Evolutionary conservation across 2,329 filamentous ascomycete genomes (phyloP), one percentile per base, ranked within the genome.

Genomic region (Trichoderma sp.): DNA sequence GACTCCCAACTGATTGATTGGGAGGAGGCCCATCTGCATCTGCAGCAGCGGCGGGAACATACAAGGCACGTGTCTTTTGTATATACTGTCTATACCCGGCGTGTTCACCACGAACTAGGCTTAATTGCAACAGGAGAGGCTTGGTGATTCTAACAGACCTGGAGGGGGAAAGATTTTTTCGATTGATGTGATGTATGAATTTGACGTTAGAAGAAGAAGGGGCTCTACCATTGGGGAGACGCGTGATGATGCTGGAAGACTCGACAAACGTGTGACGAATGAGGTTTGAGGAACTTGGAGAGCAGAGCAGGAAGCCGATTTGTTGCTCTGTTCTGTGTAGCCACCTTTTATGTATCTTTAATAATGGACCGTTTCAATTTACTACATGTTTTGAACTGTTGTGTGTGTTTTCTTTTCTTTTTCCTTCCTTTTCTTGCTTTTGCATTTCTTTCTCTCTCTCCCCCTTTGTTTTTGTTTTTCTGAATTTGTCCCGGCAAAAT

Each of bases 71-170:
- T 69, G 70, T 72, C 70, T 62, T 72, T 72, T 72, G 70, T 73
- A 70, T 73, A 73, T 73, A 73, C 60, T 65, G 69, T 71, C 69
- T 65, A 65, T 71, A 65, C 62, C 61, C 34, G 61, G 34, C 62
- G 30, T 58, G 61, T 66, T 66, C 61, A 60, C 51, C 53, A 24
- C 26, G 47, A 58, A 63, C 24, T 60, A 61, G 47, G 53, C 53
- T 60, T 71, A 60, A 66, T 71, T 65, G 53, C 24, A 66, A 24
- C 36, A 66, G 26, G 12, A 58, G 53, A 8, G 69, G 60, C n/a
- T 66, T 71, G 60, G 43, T 28, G 43, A 64, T 57, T 61, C n/a
- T 28, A 30, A 63, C 32, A 57, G 3, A 32, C 6, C 12, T 36
- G 56, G 30, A 43, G 43, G 66, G 30, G 39, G 43, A 39, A 53